Conservation (phyloP, 345 rosid species). For the Gossypium herbaceum region DNA sequence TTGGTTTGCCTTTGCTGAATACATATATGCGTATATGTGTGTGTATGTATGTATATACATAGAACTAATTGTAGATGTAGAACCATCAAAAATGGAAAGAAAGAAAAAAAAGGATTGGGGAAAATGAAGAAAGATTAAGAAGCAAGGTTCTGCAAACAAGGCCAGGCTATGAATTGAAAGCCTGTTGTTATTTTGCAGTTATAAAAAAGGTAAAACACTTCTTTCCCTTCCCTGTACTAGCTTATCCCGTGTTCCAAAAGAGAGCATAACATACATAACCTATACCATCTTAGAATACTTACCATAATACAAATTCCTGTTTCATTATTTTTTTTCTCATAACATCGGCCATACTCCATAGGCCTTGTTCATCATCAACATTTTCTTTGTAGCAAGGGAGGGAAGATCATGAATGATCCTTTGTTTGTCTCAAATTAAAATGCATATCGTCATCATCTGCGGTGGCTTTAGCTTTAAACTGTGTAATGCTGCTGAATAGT, state of each 20-base stretch:
- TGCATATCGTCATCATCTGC: background rate
- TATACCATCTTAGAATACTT: conserved; percentile 4
- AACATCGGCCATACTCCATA: background rate
- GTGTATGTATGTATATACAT: too few relatives aligned
- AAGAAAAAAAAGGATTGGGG: background rate
- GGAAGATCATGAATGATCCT: background rate
- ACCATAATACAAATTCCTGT: background rate
- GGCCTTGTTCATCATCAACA: background rate
- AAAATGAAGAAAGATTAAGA: background rate
- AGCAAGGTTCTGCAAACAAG: background rate
- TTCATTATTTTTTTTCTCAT: background rate
- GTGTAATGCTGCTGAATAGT: conserved; percentile 83
- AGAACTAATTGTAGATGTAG: background rate
- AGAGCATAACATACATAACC: background rate
- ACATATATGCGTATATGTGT: too few relatives aligned
- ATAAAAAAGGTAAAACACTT: too few relatives aligned
- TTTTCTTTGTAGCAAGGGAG: background rate
- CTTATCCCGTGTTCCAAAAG: too few relatives aligned
- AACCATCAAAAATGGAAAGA: background rate
- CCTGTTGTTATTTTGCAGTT: too few relatives aligned
- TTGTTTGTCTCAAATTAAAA: background rate
- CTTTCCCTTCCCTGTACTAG: too few relatives aligned
- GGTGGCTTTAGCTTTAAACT: conserved; percentile 22
- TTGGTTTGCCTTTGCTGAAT: too few relatives aligned
- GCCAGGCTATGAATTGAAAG: background rate